Conservation (phyloP, 2,329 filamentous ascomycete species). For the Ophiostoma triangulosporum region DNA sequence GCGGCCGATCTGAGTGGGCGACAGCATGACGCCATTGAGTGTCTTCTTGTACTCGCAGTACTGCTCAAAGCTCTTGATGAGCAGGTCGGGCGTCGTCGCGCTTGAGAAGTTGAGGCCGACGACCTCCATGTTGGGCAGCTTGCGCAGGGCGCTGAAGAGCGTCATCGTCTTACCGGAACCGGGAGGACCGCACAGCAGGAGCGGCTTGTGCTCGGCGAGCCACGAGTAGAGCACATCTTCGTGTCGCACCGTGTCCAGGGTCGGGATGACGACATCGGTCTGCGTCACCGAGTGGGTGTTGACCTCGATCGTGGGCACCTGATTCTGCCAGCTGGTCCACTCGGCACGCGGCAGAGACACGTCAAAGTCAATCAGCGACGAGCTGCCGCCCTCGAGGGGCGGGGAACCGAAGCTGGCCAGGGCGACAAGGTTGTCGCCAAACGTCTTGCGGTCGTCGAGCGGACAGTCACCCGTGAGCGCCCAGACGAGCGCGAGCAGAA, state of each 20-base stretch:
- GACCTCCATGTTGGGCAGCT: slow-evolving; percentile 96
- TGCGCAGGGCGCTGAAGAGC: slow-evolving; percentile 89
- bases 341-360: slow-evolving; percentile 75
- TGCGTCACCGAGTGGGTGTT: slow-evolving; percentile 97
- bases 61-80: slow-evolving; percentile 98
- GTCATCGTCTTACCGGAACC: slow-evolving; percentile 99
- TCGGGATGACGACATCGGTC: slow-evolving; percentile 97
- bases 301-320: slow-evolving; percentile 88
- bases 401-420: slow-evolving; percentile 80
- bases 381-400: slow-evolving; percentile 46
- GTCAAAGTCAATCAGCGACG: slow-evolving; percentile 88
- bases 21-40: slow-evolving; percentile 86
- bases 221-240: slow-evolving; percentile 99
- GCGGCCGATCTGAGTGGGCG: slow-evolving; percentile 87
- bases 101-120: slow-evolving; percentile 99
- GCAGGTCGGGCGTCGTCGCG: slow-evolving; percentile 89
- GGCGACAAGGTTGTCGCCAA: slow-evolving; percentile 72
- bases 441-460: slow-evolving; percentile 70
- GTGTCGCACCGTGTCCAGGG: slow-evolving; percentile 89
- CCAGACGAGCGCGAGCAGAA: slow-evolving; percentile 87
- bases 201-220: slow-evolving; percentile 95
- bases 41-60: slow-evolving; percentile 99
- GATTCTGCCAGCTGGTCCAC: slow-evolving; percentile 87
- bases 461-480: slow-evolving; percentile 92
- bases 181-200: slow-evolving; percentile 90